Evolutionary conservation across 306 rosid species (phyloP), one percentile per base, ranked within the genome.

Genomic region (Leucaena leucocephala): DNA sequence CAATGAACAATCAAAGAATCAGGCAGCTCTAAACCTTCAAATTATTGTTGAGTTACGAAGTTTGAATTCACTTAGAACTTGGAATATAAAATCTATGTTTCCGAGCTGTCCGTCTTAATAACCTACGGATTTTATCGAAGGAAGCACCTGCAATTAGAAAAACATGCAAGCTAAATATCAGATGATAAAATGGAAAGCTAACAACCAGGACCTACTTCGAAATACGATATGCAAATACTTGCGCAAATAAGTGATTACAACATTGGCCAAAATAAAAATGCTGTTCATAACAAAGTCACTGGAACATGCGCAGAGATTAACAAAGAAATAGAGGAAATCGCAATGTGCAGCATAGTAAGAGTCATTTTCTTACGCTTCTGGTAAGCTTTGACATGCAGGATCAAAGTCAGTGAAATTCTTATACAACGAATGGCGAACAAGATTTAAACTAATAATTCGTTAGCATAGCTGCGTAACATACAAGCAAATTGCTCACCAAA

Each of bases 41-140:
- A 77, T 50, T 76, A 69, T 50, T 76, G 64, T 50, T 22, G 42
- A 80, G 42, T 63, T 75, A 73, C 64, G 34, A 82, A 22, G 44
- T 58, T 19, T 39, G 66, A 54, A 75, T 5, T 68, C 77, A 72
- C 79, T 80, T 74, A n/a, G 64, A 81, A 85, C 63, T 68, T n/a
- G 4, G 72, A 68, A 42, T 67, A 17, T 40, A 57, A 68, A 80
- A 65, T 86, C 80, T 85, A 87, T 54, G 77, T 81, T 89, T 87
- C 89, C 73, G 86, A 84, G 74, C 88, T 84, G 90, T 84, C 88
- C 91, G 73, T 86, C 49, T 43, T 74, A 52, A 71, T 6, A 75
- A 71, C 57, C 78, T 17, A 27, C 39, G 35, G 34, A 78, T 72
- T 71, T 86, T 84, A 44, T 46, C 43, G 81, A 75, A 76, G 83